Evolutionary conservation across 2,329 filamentous ascomycete species (phyloP).

Genomic region (Trichoderma brevicompactum): DNA sequence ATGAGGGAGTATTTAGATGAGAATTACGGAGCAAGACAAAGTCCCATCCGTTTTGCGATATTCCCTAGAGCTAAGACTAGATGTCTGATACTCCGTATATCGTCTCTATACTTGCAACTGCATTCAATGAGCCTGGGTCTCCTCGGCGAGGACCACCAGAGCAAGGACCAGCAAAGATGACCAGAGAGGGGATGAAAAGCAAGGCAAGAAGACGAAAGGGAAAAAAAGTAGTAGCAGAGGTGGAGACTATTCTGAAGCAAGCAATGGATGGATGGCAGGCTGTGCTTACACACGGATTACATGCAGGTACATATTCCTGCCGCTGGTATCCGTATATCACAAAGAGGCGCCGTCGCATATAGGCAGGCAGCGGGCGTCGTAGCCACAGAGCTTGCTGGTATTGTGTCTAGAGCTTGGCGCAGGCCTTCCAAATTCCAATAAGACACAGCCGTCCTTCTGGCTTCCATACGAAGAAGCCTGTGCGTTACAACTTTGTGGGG

Average conservation of each 20-base stretch:
- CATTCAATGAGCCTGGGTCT: not conserved
- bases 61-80: not conserved
- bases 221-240: not conserved
- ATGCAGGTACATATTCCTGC: constrained; percentile 1
- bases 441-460: no score
- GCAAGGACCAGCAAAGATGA: not conserved
- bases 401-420: no score
- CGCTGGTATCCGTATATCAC: not conserved
- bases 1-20: no score
- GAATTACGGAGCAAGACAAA: no score
- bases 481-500: constrained; percentile 3
- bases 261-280: constrained; percentile 9
- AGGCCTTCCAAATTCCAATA: no score
- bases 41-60: not conserved
- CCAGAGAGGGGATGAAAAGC: not conserved
- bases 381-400: no score
- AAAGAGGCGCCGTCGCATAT: not conserved
- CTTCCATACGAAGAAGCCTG: not conserved
- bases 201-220: not conserved
- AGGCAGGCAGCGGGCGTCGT: not conserved
- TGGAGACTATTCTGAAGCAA: constrained; percentile 6
- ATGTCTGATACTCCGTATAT: not conserved
- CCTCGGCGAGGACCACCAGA: not conserved
- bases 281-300: constrained; percentile 16
- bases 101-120: not conserved